Conservation (phyloP, 2,329 filamentous ascomycete genomes). For the Plenodomus tracheiphilus region DNA sequence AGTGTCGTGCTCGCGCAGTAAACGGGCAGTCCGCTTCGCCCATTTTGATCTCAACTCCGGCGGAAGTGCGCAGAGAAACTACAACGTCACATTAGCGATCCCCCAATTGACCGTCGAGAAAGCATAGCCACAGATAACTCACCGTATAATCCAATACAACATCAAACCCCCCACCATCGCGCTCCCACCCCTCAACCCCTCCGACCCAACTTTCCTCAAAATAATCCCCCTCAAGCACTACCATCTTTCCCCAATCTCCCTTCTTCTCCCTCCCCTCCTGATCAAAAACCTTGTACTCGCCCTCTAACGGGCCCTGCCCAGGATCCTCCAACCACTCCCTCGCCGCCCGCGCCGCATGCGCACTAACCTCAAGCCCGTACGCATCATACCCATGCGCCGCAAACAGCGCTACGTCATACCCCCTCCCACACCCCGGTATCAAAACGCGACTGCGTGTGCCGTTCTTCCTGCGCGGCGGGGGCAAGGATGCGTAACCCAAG, state of each 20-base stretch:
- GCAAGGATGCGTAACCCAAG: constrained; percentile 5
- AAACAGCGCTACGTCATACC: constrained; percentile 79
- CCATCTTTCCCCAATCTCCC: constrained; percentile 55
- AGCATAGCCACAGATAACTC: no score
- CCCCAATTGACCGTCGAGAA: no score
- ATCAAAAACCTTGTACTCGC: constrained; percentile 50
- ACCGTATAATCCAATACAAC: constrained; percentile 67
- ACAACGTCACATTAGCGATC: no score
- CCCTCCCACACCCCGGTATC: constrained; percentile 80
- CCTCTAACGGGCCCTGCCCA: constrained; percentile 41
- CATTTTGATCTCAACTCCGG: constrained; percentile 60
- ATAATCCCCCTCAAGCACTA: constrained; percentile 67
- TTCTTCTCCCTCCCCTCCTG: constrained; percentile 48
- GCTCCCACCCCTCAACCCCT: constrained; percentile 36
- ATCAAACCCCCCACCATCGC: constrained; percentile 59
- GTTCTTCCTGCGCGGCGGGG: constrained; percentile 17
- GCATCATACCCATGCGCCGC: constrained; percentile 76
- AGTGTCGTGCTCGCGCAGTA: constrained; percentile 51
- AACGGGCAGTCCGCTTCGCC: constrained; percentile 58
- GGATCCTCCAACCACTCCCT: constrained; percentile 43
- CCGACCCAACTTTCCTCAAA: constrained; percentile 63
- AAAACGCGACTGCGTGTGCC: constrained; percentile 61
- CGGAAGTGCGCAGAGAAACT: constrained; percentile 66
- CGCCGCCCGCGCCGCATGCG: constrained; percentile 54
- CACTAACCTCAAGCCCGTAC: constrained; percentile 71